These are phyloP conservation scores for Wickerhamiella lipophila DNA, from an alignment of 805 yeast genomes.

Conservation along the genomic window DNA sequence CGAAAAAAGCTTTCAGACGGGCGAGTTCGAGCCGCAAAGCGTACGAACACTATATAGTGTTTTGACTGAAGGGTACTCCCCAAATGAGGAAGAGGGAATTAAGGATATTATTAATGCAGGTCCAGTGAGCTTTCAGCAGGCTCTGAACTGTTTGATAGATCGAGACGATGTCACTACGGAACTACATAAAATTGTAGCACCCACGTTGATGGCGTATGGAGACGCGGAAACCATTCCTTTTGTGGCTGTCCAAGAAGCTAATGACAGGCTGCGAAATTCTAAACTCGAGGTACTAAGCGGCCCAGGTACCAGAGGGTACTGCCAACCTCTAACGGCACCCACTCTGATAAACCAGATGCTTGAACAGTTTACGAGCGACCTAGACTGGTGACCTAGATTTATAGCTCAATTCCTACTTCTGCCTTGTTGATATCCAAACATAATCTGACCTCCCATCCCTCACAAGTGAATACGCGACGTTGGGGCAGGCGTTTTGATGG, in stretches of 20 bases:
- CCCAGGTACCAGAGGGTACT: neutral
- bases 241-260: conserved; percentile 1
- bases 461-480: neutral
- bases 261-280: neutral
- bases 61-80: neutral
- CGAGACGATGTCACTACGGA: neutral
- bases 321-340: neutral
- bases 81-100: neutral
- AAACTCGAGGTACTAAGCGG: neutral
- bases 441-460: too few relatives aligned
- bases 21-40: neutral
- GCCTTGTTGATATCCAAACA: neutral
- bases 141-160: neutral
- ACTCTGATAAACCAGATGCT: neutral
- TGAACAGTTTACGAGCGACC: neutral
- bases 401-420: too few relatives aligned
- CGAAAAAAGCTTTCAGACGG: neutral
- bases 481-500: neutral
- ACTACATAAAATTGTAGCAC: neutral
- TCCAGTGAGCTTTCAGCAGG: neutral
- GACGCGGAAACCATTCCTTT: neutral
- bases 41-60: neutral
- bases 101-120: neutral
- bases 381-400: neutral
- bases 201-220: neutral